These are phyloP conservation scores for Cymbopogon flexuosus DNA, from an alignment of 202 grass and related monocot species.

Conservation along the genomic window DNA sequence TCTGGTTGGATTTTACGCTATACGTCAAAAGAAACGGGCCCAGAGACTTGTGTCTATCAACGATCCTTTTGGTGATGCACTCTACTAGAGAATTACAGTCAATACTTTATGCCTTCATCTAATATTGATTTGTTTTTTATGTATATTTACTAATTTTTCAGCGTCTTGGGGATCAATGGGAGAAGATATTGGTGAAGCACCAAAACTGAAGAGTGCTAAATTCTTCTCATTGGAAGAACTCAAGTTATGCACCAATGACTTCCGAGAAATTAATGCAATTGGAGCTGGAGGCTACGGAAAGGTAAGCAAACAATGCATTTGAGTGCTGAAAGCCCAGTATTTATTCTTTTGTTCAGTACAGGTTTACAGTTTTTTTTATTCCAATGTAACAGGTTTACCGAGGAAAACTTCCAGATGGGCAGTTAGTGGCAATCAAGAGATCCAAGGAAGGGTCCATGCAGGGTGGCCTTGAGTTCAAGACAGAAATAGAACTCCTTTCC, in stretches of 20 bases:
- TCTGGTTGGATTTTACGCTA: slow-evolving; percentile 43
- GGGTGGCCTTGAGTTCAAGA: slow-evolving; percentile 89
- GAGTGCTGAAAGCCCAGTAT: neutral
- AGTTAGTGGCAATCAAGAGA: slow-evolving; percentile 78
- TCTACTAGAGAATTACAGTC: neutral
- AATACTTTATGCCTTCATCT: neutral
- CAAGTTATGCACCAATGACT: slow-evolving; percentile 60
- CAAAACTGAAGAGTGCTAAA: slow-evolving; percentile 57
- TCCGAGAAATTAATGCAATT: slow-evolving; percentile 67
- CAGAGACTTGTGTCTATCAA: slow-evolving; percentile 41
- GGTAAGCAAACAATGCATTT: slow-evolving; percentile 38
- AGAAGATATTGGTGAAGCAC: slow-evolving; percentile 61
- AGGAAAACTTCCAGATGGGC: slow-evolving; percentile 62
- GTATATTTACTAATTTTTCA: slow-evolving; percentile 27
- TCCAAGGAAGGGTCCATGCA: slow-evolving; percentile 76
- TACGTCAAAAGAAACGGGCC: slow-evolving; percentile 50
- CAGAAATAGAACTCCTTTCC: slow-evolving; percentile 85
- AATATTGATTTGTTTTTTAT: neutral
- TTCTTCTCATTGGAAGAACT: slow-evolving; percentile 72
- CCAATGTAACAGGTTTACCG: slow-evolving; percentile 55
- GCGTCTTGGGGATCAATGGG: slow-evolving; percentile 66
- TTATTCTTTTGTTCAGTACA: slow-evolving; percentile 14
- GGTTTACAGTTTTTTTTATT: slow-evolving; percentile 14
- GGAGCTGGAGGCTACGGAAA: slow-evolving; percentile 76
- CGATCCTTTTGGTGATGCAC: slow-evolving; percentile 76